Evolutionary conservation across 2,329 filamentous ascomycete genomes (phyloP).

Genomic region (Hyphodiscus sp.): DNA sequence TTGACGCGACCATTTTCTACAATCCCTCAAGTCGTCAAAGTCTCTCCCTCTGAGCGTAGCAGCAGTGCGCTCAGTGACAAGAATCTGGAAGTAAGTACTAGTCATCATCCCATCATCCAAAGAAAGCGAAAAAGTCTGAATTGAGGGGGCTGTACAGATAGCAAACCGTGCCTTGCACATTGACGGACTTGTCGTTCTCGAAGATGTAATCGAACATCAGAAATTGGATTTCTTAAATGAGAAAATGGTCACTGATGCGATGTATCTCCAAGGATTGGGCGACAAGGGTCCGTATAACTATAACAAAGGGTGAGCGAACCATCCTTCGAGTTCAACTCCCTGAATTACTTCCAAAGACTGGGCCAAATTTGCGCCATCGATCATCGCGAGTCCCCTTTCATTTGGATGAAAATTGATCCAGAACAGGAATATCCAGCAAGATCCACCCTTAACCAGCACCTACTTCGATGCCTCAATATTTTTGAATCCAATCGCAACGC

Average conservation of each 20-base stretch:
- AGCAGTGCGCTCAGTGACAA: background rate
- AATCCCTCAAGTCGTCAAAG: background rate
- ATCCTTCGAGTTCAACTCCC: background rate
- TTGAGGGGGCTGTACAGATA: background rate
- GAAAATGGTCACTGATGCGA: slow-evolving; percentile 54
- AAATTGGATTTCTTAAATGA: slow-evolving; percentile 49
- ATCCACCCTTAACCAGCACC: slow-evolving; percentile 44
- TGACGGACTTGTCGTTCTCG: slow-evolving; percentile 51
- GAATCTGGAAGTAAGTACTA: background rate
- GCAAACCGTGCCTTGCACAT: slow-evolving; percentile 1
- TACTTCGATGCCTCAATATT: slow-evolving; percentile 47
- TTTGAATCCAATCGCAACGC: slow-evolving; percentile 47
- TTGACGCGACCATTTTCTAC: too few species aligned
- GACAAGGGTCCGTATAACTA: slow-evolving; percentile 55
- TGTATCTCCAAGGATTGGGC: slow-evolving; percentile 41
- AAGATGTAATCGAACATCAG: slow-evolving; percentile 43
- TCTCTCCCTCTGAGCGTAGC: background rate
- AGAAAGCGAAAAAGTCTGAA: too few species aligned
- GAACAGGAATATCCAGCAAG: slow-evolving; percentile 49
- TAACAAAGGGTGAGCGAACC: slow-evolving; percentile 41
- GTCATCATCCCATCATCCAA: too few species aligned
- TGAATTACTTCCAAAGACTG: too few species aligned
- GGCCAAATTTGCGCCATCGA: too few species aligned
- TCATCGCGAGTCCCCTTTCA: too few species aligned
- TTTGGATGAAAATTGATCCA: background rate